Base-by-base conservation (phyloP, 2,329 filamentous ascomycete genomes). In the Botryotinia calthae region DNA sequence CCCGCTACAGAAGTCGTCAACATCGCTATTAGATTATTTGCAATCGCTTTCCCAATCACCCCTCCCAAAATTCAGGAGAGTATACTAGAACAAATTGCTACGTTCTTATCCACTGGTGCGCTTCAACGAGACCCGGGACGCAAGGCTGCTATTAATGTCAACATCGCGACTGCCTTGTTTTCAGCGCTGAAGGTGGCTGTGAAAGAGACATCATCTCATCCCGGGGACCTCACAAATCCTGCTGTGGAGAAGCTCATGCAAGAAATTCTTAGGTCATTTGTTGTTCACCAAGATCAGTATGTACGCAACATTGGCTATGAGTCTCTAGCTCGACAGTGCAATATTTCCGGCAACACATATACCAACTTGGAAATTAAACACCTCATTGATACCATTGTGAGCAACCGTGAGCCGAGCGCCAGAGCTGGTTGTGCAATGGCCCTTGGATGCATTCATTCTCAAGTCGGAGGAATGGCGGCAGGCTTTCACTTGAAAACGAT, bases 401-500 rank as follows among this genome's bases (percentile, higher is more conserved):
- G 91, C 62, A 98, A 99, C 81, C 88, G 95, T 71, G 96, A 99
- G 81, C 96, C 96, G 0, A 95, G 93, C 81, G 94, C 94, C 54
- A 90, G 96, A 81, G 95, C 97, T 62, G 96, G 96, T 18, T 99
- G 95, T 82, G 96, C 97, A 25, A 93, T 97, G 85, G 94, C 96
- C 20, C 84, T 99, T 44, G 96, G 96, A 14, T 93, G 92, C 72
- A 98, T 99, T 69, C 95, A 99, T 82, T 93, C 94, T 28, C 94
- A 97, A 81, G 93, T 99, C 48, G 97, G 96, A 73, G 95, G 96
- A 72, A 98, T 99, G 95, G 96, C 96, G 70, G 96, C 96, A 71
- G 94, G 95, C 5, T 94, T 96, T 78, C 96, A 99, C 81, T 86
- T 99, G 68, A 98, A 98, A 84, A 98, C 94, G 1, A 98, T 99